phyloP scores from a whole-genome alignment of 192 early-diverging fungal genomes.

The Geranomyces michiganensis region DNA sequence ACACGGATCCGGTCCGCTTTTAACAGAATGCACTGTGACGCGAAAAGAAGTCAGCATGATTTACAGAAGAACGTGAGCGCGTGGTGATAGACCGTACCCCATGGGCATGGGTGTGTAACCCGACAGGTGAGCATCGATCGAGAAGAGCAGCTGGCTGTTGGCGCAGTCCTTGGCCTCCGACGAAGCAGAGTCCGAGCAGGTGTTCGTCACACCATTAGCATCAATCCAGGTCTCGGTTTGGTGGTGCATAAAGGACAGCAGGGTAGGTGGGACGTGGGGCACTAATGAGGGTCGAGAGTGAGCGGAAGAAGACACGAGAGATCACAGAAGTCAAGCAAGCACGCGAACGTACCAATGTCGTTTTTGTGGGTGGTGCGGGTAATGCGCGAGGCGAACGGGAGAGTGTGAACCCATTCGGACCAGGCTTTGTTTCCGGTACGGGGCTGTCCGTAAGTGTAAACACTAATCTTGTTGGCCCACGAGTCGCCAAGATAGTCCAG shows the following conservation, averaged over 20 bases:
- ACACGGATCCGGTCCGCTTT: no score
- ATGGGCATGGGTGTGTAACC: slow-evolving; percentile 31
- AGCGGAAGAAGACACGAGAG: slow-evolving; percentile 25
- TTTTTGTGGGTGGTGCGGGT: slow-evolving; percentile 24
- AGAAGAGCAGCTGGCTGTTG: slow-evolving; percentile 4
- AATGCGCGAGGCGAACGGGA: slow-evolving; percentile 22
- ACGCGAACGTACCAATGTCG: slow-evolving; percentile 50
- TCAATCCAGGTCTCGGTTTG: slow-evolving; percentile 34
- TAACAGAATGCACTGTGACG: no score
- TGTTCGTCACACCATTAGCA: slow-evolving; percentile 11
- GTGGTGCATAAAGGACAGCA: slow-evolving; percentile 31
- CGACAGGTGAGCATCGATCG: slow-evolving; percentile 20
- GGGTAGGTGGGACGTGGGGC: slow-evolving; percentile 27
- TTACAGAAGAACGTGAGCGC: no score
- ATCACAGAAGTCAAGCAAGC: slow-evolving; percentile 31
- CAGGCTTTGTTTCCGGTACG: slow-evolving; percentile 49
- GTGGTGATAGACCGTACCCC: slow-evolving; percentile 4
- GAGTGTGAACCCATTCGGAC: slow-evolving; percentile 22
- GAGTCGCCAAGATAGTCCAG: slow-evolving; percentile 18
- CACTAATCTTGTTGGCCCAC: slow-evolving; percentile 7
- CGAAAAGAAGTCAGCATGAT: no score
- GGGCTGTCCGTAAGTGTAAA: slow-evolving; percentile 44
- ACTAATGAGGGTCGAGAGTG: slow-evolving; percentile 36
- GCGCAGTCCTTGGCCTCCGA: slow-evolving; percentile 24
- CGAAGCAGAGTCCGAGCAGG: slow-evolving; percentile 28